Evolutionary conservation across 2,329 filamentous ascomycete genomes (phyloP).

Genomic region (Aspergillus felis): DNA sequence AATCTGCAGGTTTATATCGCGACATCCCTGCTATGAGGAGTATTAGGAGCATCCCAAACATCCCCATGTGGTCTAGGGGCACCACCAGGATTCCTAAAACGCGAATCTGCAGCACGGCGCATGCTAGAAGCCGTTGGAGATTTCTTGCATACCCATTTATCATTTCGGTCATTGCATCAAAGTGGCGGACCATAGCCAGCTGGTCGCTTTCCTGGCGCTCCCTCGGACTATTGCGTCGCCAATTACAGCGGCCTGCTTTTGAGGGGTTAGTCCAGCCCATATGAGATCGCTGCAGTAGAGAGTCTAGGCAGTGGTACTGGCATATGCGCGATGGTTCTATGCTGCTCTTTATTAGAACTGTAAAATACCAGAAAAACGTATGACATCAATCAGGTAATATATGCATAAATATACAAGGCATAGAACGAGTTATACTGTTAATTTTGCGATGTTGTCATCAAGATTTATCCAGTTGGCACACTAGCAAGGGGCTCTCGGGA

Average conservation of each 20-base stretch:
- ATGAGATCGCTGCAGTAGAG: background rate
- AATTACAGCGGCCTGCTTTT: background rate
- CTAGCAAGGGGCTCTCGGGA: background rate
- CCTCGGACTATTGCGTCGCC: background rate
- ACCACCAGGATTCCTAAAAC: background rate
- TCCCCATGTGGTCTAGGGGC: background rate
- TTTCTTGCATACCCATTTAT: background rate
- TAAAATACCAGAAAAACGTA: too few relatives aligned
- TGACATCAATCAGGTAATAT: too few relatives aligned
- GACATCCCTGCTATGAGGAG: background rate
- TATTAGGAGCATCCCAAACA: background rate
- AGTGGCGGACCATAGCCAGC: background rate
- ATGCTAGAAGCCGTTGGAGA: background rate
- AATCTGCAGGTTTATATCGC: background rate
- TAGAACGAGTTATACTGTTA: too few relatives aligned
- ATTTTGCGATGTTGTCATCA: too few relatives aligned
- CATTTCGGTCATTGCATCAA: background rate
- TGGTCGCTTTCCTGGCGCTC: background rate
- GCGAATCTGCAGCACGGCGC: background rate
- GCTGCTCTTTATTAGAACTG: too few relatives aligned
- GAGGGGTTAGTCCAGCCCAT: background rate
- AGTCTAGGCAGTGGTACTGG: background rate
- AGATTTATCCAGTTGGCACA: background rate
- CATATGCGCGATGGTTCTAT: background rate
- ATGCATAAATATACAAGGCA: too few relatives aligned